Conservation (phyloP, 2,329 filamentous ascomycete species). For the Zasmidium cellare region DNA sequence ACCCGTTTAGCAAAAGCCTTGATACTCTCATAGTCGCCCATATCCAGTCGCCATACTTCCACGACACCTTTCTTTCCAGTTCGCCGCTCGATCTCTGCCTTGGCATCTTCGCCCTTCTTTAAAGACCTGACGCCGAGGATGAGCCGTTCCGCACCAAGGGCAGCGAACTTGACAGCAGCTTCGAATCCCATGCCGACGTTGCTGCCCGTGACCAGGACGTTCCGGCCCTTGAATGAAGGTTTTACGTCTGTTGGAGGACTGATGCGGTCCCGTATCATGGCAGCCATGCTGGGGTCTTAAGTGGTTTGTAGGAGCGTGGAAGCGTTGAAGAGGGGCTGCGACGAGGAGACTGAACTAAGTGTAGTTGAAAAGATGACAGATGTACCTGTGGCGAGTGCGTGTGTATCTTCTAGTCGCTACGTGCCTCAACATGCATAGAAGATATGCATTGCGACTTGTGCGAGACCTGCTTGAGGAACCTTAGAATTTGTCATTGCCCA, state of each 20-base stretch:
- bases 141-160: slow-evolving; percentile 37
- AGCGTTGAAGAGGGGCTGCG: too few species aligned
- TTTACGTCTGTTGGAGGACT: not conserved
- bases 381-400: too few species aligned
- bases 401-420: too few species aligned
- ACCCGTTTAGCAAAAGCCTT: slow-evolving; percentile 29
- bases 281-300: too few species aligned
- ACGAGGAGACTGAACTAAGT: too few species aligned
- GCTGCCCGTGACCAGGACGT: slow-evolving; percentile 34
- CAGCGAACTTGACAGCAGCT: slow-evolving; percentile 39
- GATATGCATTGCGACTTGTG: too few species aligned
- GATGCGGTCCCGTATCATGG: not conserved
- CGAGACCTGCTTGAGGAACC: too few species aligned
- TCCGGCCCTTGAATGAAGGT: slow-evolving; percentile 18
- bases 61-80: slow-evolving; percentile 30
- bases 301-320: too few species aligned
- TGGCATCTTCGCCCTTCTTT: slow-evolving; percentile 38
- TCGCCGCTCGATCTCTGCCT: slow-evolving; percentile 30
- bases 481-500: too few species aligned
- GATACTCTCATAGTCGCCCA: slow-evolving; percentile 26
- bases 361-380: too few species aligned
- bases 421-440: too few species aligned
- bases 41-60: slow-evolving; percentile 33
- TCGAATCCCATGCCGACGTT: slow-evolving; percentile 43
- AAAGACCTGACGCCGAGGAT: slow-evolving; percentile 40